These are phyloP conservation scores for Chrysopogon serrulatus DNA, from an alignment of 176 grass and related monocot species.

Conservation along the genomic window DNA sequence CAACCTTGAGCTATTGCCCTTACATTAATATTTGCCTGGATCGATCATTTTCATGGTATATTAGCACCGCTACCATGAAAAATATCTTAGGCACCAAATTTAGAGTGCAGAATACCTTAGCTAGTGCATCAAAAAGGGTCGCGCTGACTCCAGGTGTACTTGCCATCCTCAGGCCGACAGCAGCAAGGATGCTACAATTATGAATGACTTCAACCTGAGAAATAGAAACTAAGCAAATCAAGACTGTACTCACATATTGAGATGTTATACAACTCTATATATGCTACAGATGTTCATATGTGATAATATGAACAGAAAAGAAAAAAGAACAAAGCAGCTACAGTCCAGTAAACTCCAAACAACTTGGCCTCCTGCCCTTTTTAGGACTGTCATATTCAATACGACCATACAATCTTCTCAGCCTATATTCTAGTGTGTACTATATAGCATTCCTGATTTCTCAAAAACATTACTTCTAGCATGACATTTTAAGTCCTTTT, in stretches of 20 bases:
- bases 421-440: neutral
- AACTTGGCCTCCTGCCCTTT: neutral
- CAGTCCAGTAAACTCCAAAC: neutral
- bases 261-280: neutral
- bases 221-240: neutral
- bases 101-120: constrained; percentile 46
- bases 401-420: neutral
- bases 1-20: constrained; percentile 96
- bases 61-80: neutral
- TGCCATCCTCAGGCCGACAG: constrained; percentile 79
- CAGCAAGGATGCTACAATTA: constrained; percentile 75
- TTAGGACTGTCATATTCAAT: neutral
- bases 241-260: constrained; percentile 5
- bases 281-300: neutral
- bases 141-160: constrained; percentile 92
- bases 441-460: neutral
- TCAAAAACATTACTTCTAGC: neutral
- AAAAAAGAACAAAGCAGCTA: neutral
- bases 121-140: constrained; percentile 81
- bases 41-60: neutral
- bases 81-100: neutral
- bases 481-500: neutral
- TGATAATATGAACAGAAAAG: neutral
- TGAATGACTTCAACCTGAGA: constrained; percentile 83
- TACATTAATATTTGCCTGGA: constrained; percentile 95